These are phyloP conservation scores for Exobasidium rhododendri DNA, from an alignment of 1,284 basidiomycete genomes.

Conservation along the genomic window DNA sequence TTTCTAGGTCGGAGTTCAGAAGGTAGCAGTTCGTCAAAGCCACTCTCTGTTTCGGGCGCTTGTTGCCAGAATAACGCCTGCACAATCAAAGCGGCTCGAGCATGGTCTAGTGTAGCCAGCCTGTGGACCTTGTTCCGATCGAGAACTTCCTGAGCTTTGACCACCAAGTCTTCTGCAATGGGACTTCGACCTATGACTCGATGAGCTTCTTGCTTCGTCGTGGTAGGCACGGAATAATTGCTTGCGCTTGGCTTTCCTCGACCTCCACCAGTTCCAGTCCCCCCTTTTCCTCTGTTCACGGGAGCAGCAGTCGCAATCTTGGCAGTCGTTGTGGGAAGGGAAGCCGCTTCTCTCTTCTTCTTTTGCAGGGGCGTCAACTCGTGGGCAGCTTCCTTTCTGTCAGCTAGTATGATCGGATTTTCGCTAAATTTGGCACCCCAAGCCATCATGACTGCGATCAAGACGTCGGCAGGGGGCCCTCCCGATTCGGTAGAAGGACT, in stretches of 20 bases:
- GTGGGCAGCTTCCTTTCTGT: constrained; percentile 65
- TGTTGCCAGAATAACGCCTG: constrained; percentile 28
- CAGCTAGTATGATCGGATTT: constrained; percentile 72
- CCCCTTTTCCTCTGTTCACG: neutral
- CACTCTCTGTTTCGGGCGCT: constrained; percentile 5
- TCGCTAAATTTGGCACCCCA: constrained; percentile 91
- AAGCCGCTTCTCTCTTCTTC: constrained; percentile 3
- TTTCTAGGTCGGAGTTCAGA: neutral
- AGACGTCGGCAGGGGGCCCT: constrained; percentile 62
- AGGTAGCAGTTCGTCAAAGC: neutral
- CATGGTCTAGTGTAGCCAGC: constrained; percentile 73
- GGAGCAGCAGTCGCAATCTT: neutral
- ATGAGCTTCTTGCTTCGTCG: neutral
- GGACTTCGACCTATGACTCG: constrained; percentile 63
- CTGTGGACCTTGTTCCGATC: constrained; percentile 80
- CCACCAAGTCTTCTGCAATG: constrained; percentile 72
- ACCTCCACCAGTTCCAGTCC: neutral
- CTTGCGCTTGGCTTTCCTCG: neutral
- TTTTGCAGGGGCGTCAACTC: constrained; percentile 20
- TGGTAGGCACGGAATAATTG: neutral
- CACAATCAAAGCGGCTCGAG: constrained; percentile 54
- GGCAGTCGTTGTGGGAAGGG: neutral
- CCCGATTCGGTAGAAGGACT: constrained; percentile 26
- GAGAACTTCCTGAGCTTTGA: constrained; percentile 57
- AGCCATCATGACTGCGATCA: constrained; percentile 81